A percentile compares a stretch with the other conserved stretches of the same genome.
Conservation (phyloP, 1,284 basidiomycete species). For the Pseudozyma tsukubaensis region DNA sequence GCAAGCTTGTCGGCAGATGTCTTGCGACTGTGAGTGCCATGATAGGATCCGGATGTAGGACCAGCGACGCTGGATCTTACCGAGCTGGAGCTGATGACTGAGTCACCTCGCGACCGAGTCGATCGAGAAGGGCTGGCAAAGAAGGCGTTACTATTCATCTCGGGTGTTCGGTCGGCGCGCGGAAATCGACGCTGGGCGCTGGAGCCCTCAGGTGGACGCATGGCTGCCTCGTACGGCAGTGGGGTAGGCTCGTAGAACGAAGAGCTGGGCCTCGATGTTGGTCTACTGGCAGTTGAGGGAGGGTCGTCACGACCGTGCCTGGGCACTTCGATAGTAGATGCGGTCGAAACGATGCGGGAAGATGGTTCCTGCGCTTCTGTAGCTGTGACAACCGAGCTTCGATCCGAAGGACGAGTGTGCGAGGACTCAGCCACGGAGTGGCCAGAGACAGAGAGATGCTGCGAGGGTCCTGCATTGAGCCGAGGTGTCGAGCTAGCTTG, state of each 20-base stretch:
- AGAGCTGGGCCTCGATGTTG: neutral
- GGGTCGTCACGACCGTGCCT: neutral
- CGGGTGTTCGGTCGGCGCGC: constrained; percentile 22
- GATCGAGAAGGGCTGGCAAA: constrained; percentile 25
- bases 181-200: neutral
- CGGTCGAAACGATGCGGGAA: constrained; percentile 28
- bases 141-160: constrained; percentile 14
- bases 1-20: constrained; percentile 39
- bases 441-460: constrained; percentile 26
- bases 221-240: neutral
- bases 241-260: neutral
- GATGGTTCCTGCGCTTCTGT: constrained; percentile 11
- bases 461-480: neutral
- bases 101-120: constrained; percentile 22
- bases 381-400: constrained; percentile 32
- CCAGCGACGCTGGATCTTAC: constrained; percentile 23
- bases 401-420: constrained; percentile 17
- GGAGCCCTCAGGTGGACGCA: neutral
- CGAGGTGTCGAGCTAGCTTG: neutral
- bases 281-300: neutral
- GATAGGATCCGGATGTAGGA: constrained; percentile 17
- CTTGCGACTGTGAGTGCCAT: constrained; percentile 37
- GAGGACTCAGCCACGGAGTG: constrained; percentile 10
- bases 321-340: constrained; percentile 30
- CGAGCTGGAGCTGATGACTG: constrained; percentile 17